Conservation (phyloP, 805 yeast species). For the Yamadazyma laniorum region DNA sequence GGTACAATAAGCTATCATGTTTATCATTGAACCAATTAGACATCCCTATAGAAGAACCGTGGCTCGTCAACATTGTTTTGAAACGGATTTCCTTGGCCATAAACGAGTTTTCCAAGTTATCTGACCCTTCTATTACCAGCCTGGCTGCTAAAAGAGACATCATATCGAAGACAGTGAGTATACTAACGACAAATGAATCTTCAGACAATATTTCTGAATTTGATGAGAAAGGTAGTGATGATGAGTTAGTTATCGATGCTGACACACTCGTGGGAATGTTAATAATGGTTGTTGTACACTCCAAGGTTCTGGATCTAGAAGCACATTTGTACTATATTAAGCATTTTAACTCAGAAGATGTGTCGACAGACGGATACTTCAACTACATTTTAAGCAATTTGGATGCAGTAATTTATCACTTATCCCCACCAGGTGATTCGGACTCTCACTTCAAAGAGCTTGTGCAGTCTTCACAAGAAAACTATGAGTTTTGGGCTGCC, state of each 20-base stretch:
- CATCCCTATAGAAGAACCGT: slow-evolving; percentile 39
- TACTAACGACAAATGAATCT: slow-evolving; percentile 36
- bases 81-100: slow-evolving; percentile 51
- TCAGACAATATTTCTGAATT: not conserved
- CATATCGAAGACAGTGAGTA: slow-evolving; percentile 51
- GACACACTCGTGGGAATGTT: slow-evolving; percentile 75
- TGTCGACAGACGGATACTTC: slow-evolving; percentile 50
- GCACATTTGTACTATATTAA: slow-evolving; percentile 66
- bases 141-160: slow-evolving; percentile 48
- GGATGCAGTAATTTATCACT: slow-evolving; percentile 74
- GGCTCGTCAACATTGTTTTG: slow-evolving; percentile 35
- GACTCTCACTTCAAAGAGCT: slow-evolving; percentile 25
- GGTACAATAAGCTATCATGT: slow-evolving; percentile 35
- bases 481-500: slow-evolving; percentile 53
- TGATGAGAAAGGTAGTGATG: slow-evolving; percentile 11
- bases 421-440: slow-evolving; percentile 36
- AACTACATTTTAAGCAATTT: slow-evolving; percentile 82
- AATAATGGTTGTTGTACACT: slow-evolving; percentile 65
- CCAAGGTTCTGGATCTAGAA: slow-evolving; percentile 57
- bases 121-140: slow-evolving; percentile 38
- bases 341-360: slow-evolving; percentile 46
- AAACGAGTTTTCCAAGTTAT: slow-evolving; percentile 45
- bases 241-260: slow-evolving; percentile 57
- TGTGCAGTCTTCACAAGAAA: slow-evolving; percentile 41
- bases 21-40: slow-evolving; percentile 54